Evolutionary conservation across 257 asterid species (phyloP), one percentile per base, ranked within the genome.

Genomic region (Fraxinus quadrangulata): DNA sequence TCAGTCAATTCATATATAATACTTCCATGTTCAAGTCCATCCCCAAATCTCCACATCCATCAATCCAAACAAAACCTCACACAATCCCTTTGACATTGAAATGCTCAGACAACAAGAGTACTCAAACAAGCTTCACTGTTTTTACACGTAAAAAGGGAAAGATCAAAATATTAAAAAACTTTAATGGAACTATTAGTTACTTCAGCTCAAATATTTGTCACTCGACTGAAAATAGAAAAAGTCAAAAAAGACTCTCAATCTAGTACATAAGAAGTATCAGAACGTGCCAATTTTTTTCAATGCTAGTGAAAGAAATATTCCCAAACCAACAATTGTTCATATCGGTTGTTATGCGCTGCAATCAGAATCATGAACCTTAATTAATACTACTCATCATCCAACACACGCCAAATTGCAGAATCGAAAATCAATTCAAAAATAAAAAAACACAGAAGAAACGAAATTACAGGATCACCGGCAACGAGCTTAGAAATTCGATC

Each of bases 401-500:
- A 63, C 9, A 5, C 59, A 54, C 14, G 28, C 23, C 30, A 42
- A 23, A 36, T 4, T 23, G 26, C 42, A 77, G 5, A 34, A 37
- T 56, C 65, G 24, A 65, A 37, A 4, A 6, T 10, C 59, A 36
- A 37, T 14, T 4, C n/a, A 23, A 26, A 70, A 0, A 0, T 24
- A 4, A 12, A 39, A 66, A 66, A 13, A 12, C 8, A 54, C 2
- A 21, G 3, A 30, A 59, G 67, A 59, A 59, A 59, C 67, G 30
- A 42, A 75, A 6, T 78, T 87, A 96, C 99, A 72, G 98, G 99
- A 88, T 96, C 98, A 78, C 81, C 77, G 19, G 97, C 97, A 21
- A 96, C 99, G 72, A 96, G 98, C 90, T 93, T 93, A 65, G 99
- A 84, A 65, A 96, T 93, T 30, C 99, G 99, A 87, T 96, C 97